Evolutionary conservation across 768 basidiomycete species (phyloP), one percentile per base, ranked within the genome.

Genomic region (Agaricus blazei): DNA sequence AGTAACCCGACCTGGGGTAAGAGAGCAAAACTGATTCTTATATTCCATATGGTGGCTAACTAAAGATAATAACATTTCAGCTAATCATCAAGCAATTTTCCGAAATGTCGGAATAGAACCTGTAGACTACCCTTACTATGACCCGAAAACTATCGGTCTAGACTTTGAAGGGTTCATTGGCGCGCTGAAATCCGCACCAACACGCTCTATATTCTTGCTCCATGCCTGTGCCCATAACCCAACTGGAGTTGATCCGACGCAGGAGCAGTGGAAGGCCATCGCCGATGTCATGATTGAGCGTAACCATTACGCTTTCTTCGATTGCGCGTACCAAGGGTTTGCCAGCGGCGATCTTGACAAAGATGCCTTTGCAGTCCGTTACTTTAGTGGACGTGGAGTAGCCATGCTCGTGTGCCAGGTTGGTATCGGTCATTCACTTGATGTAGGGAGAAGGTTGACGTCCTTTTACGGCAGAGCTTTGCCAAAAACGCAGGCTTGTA

Each of bases 151-250:
- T 14, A 89, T 95, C 63, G 90, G 87, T 11, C 79, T 98, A 40
- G 91, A 95, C 66, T 89, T 85, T 63, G 66, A 72, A 26, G 89
- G 88, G 24, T 81, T 94, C 64, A 69, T 87, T 49, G 68, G 68
- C 14, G 63, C 82, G 9, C 69, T 95, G 60, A 65, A 83, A 63
- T 73, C 66, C 47, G 92, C 92, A 1, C 84, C 89, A 5, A 70
- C 78, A 9, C 82, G 85, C 19, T 95, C 93, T 2, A 87, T 94
- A 54, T 88, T 98, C 71, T 73, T 99, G 59, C 71, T 99, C 41
- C 95, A 98, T 65, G 91, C 88, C 8, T 97, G 94, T 67, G 95
- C 94, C 40, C 95, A 98, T 71, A 98, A 98, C 67, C 95, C 94
- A 7, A 98, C 96, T 2, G 95, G 95, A 2, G 91, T 96, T 28